Evolutionary conservation across 176 grass and related monocot genomes (phyloP).

Genomic region (Avena atlantica): DNA sequence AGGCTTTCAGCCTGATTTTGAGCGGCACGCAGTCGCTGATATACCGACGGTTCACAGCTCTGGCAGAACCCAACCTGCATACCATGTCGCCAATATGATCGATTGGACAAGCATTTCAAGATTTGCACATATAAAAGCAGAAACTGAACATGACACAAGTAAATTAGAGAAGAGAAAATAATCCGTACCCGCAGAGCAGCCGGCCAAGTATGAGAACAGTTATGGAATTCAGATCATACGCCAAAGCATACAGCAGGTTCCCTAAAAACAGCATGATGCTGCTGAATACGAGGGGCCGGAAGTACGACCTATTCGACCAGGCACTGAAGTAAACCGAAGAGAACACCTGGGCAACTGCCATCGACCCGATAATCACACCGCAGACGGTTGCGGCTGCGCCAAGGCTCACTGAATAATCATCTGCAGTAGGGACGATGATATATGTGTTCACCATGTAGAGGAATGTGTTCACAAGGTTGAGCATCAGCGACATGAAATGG

Average conservation of each 20-base stretch:
- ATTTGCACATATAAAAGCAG: background rate
- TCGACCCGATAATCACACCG: slow-evolving; percentile 92
- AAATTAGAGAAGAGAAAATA: slow-evolving; percentile 1
- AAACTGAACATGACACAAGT: slow-evolving; percentile 24
- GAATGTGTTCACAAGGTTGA: slow-evolving; percentile 85
- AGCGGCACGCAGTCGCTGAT: slow-evolving; percentile 94
- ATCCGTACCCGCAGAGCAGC: slow-evolving; percentile 80
- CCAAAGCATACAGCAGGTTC: slow-evolving; percentile 81
- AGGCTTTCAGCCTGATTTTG: slow-evolving; percentile 83
- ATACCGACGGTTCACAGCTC: slow-evolving; percentile 94
- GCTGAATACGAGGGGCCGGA: slow-evolving; percentile 92
- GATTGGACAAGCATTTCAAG: background rate
- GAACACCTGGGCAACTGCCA: slow-evolving; percentile 96
- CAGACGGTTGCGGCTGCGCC: slow-evolving; percentile 94
- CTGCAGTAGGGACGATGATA: slow-evolving; percentile 93
- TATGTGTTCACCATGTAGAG: slow-evolving; percentile 98
- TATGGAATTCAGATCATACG: slow-evolving; percentile 87
- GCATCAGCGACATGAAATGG: slow-evolving; percentile 77
- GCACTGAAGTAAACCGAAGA: slow-evolving; percentile 99
- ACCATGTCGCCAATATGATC: slow-evolving; percentile 32
- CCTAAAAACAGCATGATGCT: slow-evolving; percentile 82
- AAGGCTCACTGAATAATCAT: slow-evolving; percentile 92
- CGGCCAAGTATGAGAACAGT: slow-evolving; percentile 71
- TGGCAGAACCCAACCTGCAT: slow-evolving; percentile 84
- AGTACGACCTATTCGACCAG: slow-evolving; percentile 94